Base-by-base conservation (phyloP, 2,329 filamentous ascomycete species). In the Alternaria conjuncta region DNA sequence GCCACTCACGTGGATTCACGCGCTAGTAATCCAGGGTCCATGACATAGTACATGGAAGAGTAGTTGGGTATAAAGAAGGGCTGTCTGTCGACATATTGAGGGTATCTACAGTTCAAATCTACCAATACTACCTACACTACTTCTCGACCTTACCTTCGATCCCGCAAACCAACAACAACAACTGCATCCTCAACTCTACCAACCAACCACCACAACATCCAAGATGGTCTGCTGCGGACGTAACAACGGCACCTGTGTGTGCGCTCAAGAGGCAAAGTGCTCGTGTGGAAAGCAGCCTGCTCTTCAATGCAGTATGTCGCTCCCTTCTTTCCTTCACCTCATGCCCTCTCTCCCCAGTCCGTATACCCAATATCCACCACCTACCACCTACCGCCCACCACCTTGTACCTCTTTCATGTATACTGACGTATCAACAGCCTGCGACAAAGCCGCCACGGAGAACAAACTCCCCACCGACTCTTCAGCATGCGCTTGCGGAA, bases 251-350 rank as follows among this genome's bases (percentile, higher is more conserved):
- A 80, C 83, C 74, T 90, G 88, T 73, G 84, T 86, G 70, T 88
- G 86, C 72, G 85, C 86, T 43, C 81, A 84, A 57, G 86, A 88
- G 72, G 86, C 87, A 66, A 88, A 82, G 65, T 97, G 94, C 88
- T 96, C 93, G 15, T 98, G 95, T 80, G 95, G 95, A 77, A 89
- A 97, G 85, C 87, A 96, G 79, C 88, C 89, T 5, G 95, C 95
- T 54, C 88, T 97, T 53, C 86, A 94, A 79, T 98, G 95, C 88
- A 91, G 77, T 79, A 79, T 65, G 76, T 74, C 28, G 28, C 45
- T 50, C 64, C 60, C 61, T 30, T 51, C 61, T 60, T 30, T 36
- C 45, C 53, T 65, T 59, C 61, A 30, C 53, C 61, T 61, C 23
- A 36, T 25, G 18, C 55, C 60, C 43, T 60, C 25, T n/a, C 53